These are phyloP conservation scores for Cymbopogon flexuosus DNA, from an alignment of 202 grass and related monocot species.

Conservation along the genomic window DNA sequence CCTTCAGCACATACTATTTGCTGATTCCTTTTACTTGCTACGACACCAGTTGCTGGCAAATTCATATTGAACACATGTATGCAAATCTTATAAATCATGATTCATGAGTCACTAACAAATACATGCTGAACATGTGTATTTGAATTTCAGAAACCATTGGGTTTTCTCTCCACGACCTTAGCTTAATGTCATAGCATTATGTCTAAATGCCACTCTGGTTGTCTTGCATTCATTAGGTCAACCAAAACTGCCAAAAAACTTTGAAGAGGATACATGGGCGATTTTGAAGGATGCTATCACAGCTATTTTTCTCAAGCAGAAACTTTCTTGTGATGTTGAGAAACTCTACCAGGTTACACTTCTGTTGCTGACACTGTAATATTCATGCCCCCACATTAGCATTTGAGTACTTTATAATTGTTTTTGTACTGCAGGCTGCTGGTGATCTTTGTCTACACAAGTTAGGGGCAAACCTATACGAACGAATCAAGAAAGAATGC, in stretches of 20 bases:
- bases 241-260: conserved; percentile 85
- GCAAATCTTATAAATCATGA: background rate
- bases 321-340: conserved; percentile 77
- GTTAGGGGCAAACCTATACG: conserved; percentile 80
- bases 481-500: conserved; percentile 84
- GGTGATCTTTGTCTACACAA: conserved; percentile 88
- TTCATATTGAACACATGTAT: background rate
- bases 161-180: conserved; percentile 9
- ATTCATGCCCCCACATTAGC: conserved; percentile 4
- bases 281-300: conserved; percentile 86
- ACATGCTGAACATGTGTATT: background rate
- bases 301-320: conserved; percentile 94
- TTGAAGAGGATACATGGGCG: conserved; percentile 93
- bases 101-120: background rate
- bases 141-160: background rate
- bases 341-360: conserved; percentile 92
- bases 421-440: conserved; percentile 54
- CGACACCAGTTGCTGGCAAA: background rate
- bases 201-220: conserved; percentile 9
- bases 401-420: conserved; percentile 13
- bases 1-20: background rate
- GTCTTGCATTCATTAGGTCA: conserved; percentile 59
- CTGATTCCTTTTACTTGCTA: background rate
- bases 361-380: conserved; percentile 16
- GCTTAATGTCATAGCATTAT: background rate